Base-by-base conservation (phyloP, 306 rosid genomes). In the Citrullus amarus region DNA sequence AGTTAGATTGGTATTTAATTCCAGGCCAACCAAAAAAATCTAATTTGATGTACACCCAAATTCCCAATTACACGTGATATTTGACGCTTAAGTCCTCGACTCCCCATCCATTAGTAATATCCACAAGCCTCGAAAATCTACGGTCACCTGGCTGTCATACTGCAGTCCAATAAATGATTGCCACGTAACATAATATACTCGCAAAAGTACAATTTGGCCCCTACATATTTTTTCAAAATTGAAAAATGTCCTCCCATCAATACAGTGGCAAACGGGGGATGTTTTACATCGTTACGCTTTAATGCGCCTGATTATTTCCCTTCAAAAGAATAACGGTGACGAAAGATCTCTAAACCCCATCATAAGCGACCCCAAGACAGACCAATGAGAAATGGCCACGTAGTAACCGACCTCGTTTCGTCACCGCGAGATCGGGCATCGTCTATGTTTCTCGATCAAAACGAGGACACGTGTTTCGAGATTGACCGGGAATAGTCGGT, bases 341-440 rank as follows among this genome's bases (percentile, higher is more conserved):
- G 3, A 20, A 32, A 43, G 61, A 50, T 63, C 41, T 38, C 18
- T 20, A 34, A n/a, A 13, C 51, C 44, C 82, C 80, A 77, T 80
- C 50, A 51, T 69, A 63, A 16, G 80, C 61, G 34, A 70, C 78
- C 80, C 12, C 28, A 14, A 36, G 53, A 80, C 18, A 34, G 48
- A n/a, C 86, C 17, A 86, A 76, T 76, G 3, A 28, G 0, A 32
- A 6, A 1, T 0, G 50, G 84, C 83, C 91, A 88, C 89, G 89
- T 82, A 7, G 11, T 9, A 68, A 1, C 2, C 0, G 4, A 8
- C 44, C 44, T 79, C n/a, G 32, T 73, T 67, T 74, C 77, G 63
- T 18, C 82, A 77, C 86, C 86, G 84, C 55, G 53, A 72, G 82
- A 86, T 84, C 73, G 44, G 74, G 41, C 85, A 80, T 83, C 86